Conservation (phyloP, 306 rosid species). For the Acacia melanoxylon region DNA sequence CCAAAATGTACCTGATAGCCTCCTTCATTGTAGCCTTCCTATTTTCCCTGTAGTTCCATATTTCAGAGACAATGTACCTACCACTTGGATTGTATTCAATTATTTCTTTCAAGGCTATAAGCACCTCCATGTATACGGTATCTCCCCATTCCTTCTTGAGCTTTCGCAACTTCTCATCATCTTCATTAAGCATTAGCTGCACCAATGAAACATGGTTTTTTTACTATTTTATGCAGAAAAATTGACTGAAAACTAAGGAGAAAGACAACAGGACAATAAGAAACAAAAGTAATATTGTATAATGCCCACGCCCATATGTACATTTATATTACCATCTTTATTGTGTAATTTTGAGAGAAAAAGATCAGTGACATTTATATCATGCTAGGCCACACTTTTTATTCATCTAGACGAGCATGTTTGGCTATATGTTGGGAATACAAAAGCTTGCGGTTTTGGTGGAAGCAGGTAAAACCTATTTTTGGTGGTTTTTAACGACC, state of each 20-base stretch:
- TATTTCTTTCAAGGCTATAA: conserved; percentile 61
- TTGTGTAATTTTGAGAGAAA: neutral
- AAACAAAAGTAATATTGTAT: neutral
- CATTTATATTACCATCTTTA: neutral
- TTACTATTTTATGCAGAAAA: neutral
- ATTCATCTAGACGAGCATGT: neutral
- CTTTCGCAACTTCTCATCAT: conserved; percentile 63
- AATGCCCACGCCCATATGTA: neutral
- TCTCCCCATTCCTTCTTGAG: conserved; percentile 85
- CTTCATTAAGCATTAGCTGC: conserved; percentile 65
- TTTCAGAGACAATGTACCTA: conserved; percentile 58
- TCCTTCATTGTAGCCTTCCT: conserved; percentile 92
- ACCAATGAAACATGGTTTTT: neutral
- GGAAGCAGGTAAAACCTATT: neutral
- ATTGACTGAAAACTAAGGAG: neutral
- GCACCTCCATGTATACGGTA: conserved; percentile 58
- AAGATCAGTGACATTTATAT: too few relatives aligned
- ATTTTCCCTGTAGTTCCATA: conserved; percentile 78
- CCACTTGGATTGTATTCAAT: conserved; percentile 88
- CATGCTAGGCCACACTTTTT: neutral
- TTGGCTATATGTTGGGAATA: neutral
- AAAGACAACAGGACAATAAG: neutral
- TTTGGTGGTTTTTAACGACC: neutral
- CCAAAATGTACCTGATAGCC: conserved; percentile 55
- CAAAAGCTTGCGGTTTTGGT: neutral